Conservation (phyloP, 2,329 filamentous ascomycete species). For the Paecilomyces niveus region DNA sequence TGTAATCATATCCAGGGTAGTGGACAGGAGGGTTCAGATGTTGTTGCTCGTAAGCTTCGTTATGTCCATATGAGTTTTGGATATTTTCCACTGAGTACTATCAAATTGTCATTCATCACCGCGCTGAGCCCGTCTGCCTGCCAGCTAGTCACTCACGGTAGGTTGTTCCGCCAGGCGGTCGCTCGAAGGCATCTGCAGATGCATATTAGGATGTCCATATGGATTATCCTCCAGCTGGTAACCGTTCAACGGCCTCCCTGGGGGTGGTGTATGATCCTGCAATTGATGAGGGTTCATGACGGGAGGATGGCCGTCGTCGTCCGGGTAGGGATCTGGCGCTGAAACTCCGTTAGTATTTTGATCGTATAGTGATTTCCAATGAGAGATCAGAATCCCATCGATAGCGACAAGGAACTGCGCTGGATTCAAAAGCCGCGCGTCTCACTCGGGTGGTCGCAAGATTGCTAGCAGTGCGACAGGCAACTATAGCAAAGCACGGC, state of each 20-base stretch:
- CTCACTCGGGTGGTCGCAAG: background rate
- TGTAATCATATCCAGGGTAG: conserved; percentile 59
- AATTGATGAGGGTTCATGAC: conserved; percentile 49
- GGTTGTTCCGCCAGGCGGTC: conserved; percentile 79
- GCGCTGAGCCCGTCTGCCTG: background rate
- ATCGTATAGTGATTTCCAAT: background rate
- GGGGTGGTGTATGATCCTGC: conserved; percentile 61
- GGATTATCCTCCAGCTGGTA: conserved; percentile 79
- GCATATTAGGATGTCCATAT: conserved; percentile 49
- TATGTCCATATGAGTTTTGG: conserved; percentile 55
- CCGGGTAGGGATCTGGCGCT: conserved; percentile 32
- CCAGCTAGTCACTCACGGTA: conserved; percentile 54
- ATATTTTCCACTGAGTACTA: conserved; percentile 68
- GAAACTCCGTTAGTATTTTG: background rate
- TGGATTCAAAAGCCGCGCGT: background rate
- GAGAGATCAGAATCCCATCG: background rate
- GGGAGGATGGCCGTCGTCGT: conserved; percentile 35
- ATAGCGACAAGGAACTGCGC: background rate
- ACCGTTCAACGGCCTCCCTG: conserved; percentile 64
- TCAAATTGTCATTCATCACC: background rate
- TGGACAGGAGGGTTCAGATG: conserved; percentile 39
- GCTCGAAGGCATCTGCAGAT: conserved; percentile 63
- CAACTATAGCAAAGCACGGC: conserved; percentile 13
- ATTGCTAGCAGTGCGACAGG: conserved; percentile 4
- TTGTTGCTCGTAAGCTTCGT: conserved; percentile 52